A percentile compares a stretch with the other conserved stretches of the same genome.
Evolutionary conservation across 2,329 filamentous ascomycete species (phyloP).

Genomic region (Sporothrix protearum): DNA sequence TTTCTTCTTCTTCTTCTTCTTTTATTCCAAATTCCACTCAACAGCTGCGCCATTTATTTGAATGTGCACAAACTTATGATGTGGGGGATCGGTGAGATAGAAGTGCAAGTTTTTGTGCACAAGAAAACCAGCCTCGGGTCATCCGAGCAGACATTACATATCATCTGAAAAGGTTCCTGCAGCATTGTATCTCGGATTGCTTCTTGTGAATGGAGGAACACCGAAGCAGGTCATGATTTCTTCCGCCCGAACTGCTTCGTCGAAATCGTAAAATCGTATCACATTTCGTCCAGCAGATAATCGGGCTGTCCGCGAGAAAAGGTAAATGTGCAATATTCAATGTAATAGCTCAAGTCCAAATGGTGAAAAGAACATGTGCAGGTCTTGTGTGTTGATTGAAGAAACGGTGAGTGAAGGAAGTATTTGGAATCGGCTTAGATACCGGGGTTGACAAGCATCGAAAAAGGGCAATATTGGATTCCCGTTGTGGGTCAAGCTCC

Average conservation of each 20-base stretch:
- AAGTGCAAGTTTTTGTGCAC: neutral
- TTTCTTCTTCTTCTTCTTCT: neutral
- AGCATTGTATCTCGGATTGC: neutral
- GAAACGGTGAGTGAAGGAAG: neutral
- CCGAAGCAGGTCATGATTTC: neutral
- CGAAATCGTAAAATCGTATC: neutral
- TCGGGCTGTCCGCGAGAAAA: too few relatives aligned
- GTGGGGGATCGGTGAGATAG: neutral
- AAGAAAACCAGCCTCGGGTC: neutral
- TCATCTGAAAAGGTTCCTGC: neutral
- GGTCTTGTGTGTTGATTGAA: neutral
- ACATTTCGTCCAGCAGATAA: too few relatives aligned
- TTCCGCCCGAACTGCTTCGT: neutral
- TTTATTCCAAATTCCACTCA: neutral
- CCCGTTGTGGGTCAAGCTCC: constrained; percentile 20
- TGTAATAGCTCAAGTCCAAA: too few relatives aligned
- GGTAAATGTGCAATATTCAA: too few relatives aligned
- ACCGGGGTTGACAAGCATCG: neutral
- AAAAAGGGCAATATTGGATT: neutral
- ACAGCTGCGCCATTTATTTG: neutral
- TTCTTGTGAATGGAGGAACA: neutral
- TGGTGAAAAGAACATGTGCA: neutral
- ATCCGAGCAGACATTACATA: neutral
- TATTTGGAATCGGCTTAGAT: neutral
- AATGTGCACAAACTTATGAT: neutral